Conservation (phyloP, 2,329 filamentous ascomycete genomes). For the Catunica adiposa region DNA sequence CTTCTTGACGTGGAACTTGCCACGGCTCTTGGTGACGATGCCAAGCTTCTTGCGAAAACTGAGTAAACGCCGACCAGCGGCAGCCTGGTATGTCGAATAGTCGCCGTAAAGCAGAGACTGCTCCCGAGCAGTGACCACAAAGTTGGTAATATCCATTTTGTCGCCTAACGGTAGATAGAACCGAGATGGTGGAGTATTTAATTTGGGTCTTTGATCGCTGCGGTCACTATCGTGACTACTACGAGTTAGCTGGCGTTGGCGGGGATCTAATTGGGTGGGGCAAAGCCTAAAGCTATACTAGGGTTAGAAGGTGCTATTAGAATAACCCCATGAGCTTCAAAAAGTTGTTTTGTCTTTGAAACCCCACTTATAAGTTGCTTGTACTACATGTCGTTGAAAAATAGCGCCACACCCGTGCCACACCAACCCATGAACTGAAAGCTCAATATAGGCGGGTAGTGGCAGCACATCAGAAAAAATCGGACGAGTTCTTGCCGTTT, state of each 20-base stretch:
- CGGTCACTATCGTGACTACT: neutral
- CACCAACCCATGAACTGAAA: no score
- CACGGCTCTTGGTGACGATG: conserved; percentile 66
- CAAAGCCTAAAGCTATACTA: neutral
- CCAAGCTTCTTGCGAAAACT: conserved; percentile 73
- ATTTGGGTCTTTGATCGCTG: neutral
- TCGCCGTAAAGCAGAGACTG: conserved; percentile 76
- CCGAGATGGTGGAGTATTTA: neutral
- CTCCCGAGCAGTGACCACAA: conserved; percentile 63
- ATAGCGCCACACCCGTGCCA: no score
- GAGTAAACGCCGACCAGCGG: conserved; percentile 65
- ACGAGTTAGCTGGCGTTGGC: neutral
- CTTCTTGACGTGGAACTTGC: conserved; percentile 62
- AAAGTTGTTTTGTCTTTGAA: no score
- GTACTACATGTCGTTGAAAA: no score
- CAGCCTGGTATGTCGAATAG: conserved; percentile 68
- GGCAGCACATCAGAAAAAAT: no score
- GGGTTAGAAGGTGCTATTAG: neutral
- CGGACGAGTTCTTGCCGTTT: no score
- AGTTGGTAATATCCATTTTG: conserved; percentile 77
- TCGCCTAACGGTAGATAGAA: neutral
- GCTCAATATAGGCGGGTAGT: no score
- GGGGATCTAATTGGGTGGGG: neutral
- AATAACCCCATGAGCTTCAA: no score
- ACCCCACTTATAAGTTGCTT: no score